phyloP scores from a whole-genome alignment of 2,329 filamentous ascomycete genomes.

The Plectosphaerella sp. region DNA sequence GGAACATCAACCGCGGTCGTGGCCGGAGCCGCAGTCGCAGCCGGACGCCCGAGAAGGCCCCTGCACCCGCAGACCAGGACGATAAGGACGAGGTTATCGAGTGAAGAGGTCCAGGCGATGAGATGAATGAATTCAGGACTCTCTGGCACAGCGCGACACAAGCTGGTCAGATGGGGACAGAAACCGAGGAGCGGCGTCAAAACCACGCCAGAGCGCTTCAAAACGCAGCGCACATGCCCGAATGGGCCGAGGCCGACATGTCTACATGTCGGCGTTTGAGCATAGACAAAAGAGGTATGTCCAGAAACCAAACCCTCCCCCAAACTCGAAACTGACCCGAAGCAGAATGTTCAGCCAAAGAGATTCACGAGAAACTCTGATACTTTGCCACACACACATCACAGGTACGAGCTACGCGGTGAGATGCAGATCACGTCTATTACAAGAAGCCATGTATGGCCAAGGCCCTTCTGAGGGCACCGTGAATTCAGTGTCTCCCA shows the following conservation, averaged over 20 bases:
- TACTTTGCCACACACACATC: no score
- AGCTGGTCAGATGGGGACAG: neutral
- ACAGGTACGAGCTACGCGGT: no score
- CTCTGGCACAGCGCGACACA: no score
- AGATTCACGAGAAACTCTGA: no score
- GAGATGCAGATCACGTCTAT: neutral
- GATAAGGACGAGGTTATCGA: slow-evolving; percentile 5
- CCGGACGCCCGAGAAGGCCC: slow-evolving; percentile 27
- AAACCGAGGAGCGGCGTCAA: neutral
- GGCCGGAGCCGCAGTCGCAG: slow-evolving; percentile 33
- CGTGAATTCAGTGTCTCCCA: neutral
- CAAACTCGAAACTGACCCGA: neutral
- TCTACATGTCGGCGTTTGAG: slow-evolving; percentile 1
- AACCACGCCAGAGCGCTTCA: no score
- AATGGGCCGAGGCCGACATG: slow-evolving; percentile 1
- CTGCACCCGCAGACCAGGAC: neutral
- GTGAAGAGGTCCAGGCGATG: neutral
- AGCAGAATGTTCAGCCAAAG: no score
- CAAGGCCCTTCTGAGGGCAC: neutral
- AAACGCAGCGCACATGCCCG: no score
- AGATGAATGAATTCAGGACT: neutral
- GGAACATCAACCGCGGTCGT: slow-evolving; percentile 30
- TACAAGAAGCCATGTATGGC: neutral
- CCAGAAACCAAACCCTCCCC: neutral
- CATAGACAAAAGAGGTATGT: slow-evolving; percentile 1